Evolutionary conservation across 208 protist species (phyloP).

Genomic region (Acanthamoeba triangularis): DNA sequence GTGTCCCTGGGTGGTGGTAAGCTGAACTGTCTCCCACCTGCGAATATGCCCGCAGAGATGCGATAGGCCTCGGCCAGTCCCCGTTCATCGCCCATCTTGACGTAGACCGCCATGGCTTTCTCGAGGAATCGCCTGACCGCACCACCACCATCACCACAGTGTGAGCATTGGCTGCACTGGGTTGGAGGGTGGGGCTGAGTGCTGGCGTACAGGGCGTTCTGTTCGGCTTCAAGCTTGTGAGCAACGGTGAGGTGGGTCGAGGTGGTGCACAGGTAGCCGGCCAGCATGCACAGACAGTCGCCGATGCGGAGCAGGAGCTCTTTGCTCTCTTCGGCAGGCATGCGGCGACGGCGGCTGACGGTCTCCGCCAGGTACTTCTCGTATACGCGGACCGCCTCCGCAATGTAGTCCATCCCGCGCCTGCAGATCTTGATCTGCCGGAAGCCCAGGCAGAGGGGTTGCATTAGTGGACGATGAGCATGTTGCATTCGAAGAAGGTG

Average conservation of each 20-base stretch:
- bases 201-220: constrained; percentile 8
- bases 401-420: constrained; percentile 7
- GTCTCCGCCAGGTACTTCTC: background rate
- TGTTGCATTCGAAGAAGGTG: no score
- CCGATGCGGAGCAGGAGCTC: background rate
- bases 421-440: background rate
- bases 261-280: constrained; percentile 54
- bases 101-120: background rate
- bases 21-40: background rate
- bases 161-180: no score
- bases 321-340: background rate
- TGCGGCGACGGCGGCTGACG: background rate
- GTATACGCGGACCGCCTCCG: background rate
- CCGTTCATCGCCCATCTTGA: background rate
- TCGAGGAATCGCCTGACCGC: background rate
- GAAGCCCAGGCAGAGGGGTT: background rate
- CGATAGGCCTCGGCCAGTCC: constrained; percentile 53
- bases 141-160: background rate
- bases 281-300: constrained; percentile 64
- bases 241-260: background rate
- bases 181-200: background rate
- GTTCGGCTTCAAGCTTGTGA: constrained; percentile 37
- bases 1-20: no score
- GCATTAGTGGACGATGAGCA: background rate
- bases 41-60: constrained; percentile 55